Evolutionary conservation across 129 eudicot genomes (phyloP), one percentile per base, ranked within the genome.

Genomic region (Chrysanthemum makinoi): DNA sequence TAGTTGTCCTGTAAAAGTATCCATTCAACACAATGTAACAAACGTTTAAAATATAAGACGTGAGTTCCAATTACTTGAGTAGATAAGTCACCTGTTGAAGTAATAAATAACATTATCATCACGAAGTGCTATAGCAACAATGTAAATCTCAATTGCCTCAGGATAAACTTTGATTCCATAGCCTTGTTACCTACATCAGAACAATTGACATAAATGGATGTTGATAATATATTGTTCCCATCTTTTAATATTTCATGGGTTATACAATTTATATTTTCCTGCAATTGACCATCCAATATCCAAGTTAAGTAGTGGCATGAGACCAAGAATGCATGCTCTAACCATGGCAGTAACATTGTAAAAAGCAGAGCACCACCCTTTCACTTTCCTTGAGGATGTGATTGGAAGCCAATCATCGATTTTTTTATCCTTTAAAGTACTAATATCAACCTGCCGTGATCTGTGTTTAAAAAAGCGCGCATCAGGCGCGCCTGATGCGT

Each of bases 141-240:
- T 79, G 88, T 93, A 93, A 24, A 90, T 82, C 83, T 93, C 96
- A 59, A 93, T 79, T 50, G 98, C 96, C 63, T 87, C 87, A 5
- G 62, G 0, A 75, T 83, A 92, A 49, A 66, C 72, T 88, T 84
- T 52, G 88, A 77, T 81, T 88, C 93, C 96, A 91, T 81, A 70
- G 83, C 93, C 80, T 84, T 91, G 88, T 91, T 91, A 72, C 96
- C 98, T 92, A 48, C 44, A 62, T 51, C 28, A 12, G 77, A 72
- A 71, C 30, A 70, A 10, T 66, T 28, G 26, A 61, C 48, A 72
- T 59, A 44, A 30, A 44, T 26, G 58, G 22, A 59, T 60, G 49
- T 13, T 47, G 57, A 24, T 20, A 13, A 48, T 70, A 11, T 17
- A 70, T 28, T 1, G 10, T 55, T 11, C 20, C n/a, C 10, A 20